A percentile compares a stretch with the other conserved stretches of the same genome.
Conservation (phyloP, 257 asterid genomes). For the Vinca minor region DNA sequence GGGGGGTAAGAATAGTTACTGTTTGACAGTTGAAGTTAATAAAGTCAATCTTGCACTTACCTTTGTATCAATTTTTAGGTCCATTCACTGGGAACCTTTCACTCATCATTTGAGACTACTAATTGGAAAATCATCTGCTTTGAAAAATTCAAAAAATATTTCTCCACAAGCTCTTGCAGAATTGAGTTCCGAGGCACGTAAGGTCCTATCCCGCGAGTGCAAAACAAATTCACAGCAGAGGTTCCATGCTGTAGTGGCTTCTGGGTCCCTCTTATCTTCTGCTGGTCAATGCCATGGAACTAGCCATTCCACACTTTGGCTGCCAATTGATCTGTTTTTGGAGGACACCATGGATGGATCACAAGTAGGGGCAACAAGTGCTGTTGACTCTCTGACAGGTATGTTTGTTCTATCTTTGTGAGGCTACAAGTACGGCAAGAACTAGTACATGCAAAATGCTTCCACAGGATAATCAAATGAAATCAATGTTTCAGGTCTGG, state of each 20-base stretch:
- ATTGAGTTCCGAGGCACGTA: conserved; percentile 54
- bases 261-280: conserved; percentile 48
- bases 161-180: conserved; percentile 79
- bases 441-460: background rate
- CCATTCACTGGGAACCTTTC: conserved; percentile 65
- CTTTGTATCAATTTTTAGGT: conserved; percentile 44
- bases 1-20: too few relatives aligned
- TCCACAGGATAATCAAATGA: conserved; percentile 12
- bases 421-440: conserved; percentile 11
- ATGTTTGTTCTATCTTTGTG: conserved; percentile 11
- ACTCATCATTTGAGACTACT: conserved; percentile 60
- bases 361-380: conserved; percentile 70
- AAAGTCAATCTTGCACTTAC: conserved; percentile 6
- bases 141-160: conserved; percentile 63
- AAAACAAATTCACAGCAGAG: conserved; percentile 63
- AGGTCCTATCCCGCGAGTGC: conserved; percentile 53
- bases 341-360: conserved; percentile 86
- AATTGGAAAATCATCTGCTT: conserved; percentile 55
- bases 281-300: conserved; percentile 50
- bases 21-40: background rate
- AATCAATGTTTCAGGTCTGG: conserved; percentile 52
- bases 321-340: conserved; percentile 82
- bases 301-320: conserved; percentile 68
- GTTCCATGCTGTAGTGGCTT: conserved; percentile 55
- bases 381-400: conserved; percentile 83